These are phyloP conservation scores for Prunus fruticosa DNA, from an alignment of 306 rosid species.

Conservation along the genomic window DNA sequence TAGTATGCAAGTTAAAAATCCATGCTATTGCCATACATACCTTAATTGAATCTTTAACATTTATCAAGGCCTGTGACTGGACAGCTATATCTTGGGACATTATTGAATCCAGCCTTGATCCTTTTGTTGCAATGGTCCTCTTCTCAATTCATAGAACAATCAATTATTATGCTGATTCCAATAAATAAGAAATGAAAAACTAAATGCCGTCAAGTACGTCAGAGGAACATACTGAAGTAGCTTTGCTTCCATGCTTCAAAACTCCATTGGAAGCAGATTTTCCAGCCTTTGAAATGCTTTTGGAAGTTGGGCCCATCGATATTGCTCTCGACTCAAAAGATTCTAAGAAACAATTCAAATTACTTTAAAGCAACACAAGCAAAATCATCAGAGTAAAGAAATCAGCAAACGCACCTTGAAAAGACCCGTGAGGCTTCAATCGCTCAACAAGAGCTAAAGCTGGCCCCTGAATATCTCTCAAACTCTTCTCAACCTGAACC, in stretches of 20 bases:
- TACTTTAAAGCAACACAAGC: constrained; percentile 14
- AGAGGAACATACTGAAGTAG: constrained; percentile 59
- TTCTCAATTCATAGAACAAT: constrained; percentile 24
- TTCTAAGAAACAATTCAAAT: constrained; percentile 38
- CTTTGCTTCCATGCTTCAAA: constrained; percentile 74
- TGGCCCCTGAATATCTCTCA: constrained; percentile 83
- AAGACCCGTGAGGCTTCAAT: constrained; percentile 54
- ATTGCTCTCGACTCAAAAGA: constrained; percentile 61
- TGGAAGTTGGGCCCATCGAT: constrained; percentile 53
- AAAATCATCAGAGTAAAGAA: constrained; percentile 10
- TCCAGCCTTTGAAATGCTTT: constrained; percentile 58
- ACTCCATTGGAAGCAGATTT: constrained; percentile 72
- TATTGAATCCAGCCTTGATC: constrained; percentile 50
- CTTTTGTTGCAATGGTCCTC: constrained; percentile 61
- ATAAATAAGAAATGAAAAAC: neutral
- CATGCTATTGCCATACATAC: constrained; percentile 38
- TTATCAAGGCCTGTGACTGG: constrained; percentile 80
- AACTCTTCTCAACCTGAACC: constrained; percentile 68
- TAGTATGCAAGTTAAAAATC: neutral
- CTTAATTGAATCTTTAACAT: constrained; percentile 91
- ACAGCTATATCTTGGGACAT: constrained; percentile 74
- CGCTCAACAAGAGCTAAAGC: constrained; percentile 77
- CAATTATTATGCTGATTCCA: neutral
- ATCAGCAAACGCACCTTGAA: constrained; percentile 56
- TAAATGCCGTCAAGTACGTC: constrained; percentile 3